A percentile compares a stretch with the other conserved stretches of the same genome.
Conservation (phyloP, 768 basidiomycete species). For the Russula lepida region DNA sequence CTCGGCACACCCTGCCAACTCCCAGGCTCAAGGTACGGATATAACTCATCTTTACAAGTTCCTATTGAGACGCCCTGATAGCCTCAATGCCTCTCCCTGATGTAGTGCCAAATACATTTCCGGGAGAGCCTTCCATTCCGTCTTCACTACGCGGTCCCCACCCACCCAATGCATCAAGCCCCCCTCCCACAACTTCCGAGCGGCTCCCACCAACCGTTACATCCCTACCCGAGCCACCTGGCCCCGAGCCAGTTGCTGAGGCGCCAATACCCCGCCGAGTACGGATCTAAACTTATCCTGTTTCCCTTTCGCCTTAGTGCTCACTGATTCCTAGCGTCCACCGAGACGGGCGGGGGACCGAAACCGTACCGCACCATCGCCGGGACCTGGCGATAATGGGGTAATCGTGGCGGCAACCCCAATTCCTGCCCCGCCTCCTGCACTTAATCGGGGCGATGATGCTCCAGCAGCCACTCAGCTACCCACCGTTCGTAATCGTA, state of each 20-base stretch:
- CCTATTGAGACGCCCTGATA: background rate
- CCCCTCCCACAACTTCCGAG: background rate
- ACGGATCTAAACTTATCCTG: background rate
- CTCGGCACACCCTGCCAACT: constrained; percentile 29
- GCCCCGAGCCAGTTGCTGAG: background rate
- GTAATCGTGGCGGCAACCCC: background rate
- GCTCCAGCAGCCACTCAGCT: background rate
- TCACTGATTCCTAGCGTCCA: constrained; percentile 9
- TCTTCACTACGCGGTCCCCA: constrained; percentile 21
- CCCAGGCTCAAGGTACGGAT: constrained; percentile 11
- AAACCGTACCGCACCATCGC: background rate
- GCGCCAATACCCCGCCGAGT: constrained; percentile 1
- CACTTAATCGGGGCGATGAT: background rate
- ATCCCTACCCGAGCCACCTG: background rate
- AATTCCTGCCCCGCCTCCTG: background rate
- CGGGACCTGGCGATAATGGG: background rate
- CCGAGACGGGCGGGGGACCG: constrained; percentile 5
- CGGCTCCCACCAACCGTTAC: background rate
- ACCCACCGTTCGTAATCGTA: constrained; percentile 10
- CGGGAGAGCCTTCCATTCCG: constrained; percentile 39
- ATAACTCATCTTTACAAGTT: background rate
- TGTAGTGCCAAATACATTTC: constrained; percentile 44
- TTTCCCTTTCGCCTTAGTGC: background rate
- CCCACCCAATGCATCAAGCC: background rate
- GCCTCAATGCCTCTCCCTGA: constrained; percentile 37